phyloP scores from a whole-genome alignment of 371 early-diverging fungal species.

The Mortierella polycephala region DNA sequence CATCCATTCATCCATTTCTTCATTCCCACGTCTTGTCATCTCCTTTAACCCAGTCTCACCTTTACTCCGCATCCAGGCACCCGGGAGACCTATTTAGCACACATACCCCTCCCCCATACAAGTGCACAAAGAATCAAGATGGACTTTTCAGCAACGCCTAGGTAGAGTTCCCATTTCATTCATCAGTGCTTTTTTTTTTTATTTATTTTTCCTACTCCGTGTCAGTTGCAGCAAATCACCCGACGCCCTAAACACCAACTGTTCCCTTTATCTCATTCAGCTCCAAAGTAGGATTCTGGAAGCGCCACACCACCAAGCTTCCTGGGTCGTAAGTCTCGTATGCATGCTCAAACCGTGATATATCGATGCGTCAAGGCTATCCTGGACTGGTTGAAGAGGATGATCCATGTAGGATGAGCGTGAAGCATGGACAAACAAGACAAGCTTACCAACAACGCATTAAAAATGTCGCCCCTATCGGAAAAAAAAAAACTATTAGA shows the following conservation, averaged over 20 bases:
- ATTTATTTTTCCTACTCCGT: neutral
- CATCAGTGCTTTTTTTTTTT: slow-evolving; percentile 1
- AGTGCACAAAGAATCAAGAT: slow-evolving; percentile 3
- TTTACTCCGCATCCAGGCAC: neutral
- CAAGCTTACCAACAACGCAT: too few species aligned
- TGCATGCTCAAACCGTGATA: too few species aligned
- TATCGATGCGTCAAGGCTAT: neutral
- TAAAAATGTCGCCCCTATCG: neutral
- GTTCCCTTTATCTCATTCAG: slow-evolving; percentile 4
- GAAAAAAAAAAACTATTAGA: slow-evolving; percentile 17
- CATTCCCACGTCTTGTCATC: neutral
- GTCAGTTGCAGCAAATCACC: neutral
- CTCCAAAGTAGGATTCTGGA: slow-evolving; percentile 50
- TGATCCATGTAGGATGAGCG: too few species aligned
- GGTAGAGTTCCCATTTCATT: slow-evolving; percentile 20
- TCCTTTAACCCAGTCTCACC: neutral
- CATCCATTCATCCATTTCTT: neutral
- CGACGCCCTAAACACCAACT: neutral
- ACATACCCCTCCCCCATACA: neutral
- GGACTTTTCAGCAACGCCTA: slow-evolving; percentile 51
- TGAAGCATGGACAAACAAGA: too few species aligned
- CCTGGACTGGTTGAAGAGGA: too few species aligned
- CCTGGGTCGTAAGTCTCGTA: slow-evolving; percentile 46
- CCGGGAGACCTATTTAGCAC: neutral
- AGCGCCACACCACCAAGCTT: slow-evolving; percentile 48